A percentile compares a stretch with the other conserved stretches of the same genome.
Evolutionary conservation across 768 basidiomycete species (phyloP).

Genomic region (Trametes punicea): DNA sequence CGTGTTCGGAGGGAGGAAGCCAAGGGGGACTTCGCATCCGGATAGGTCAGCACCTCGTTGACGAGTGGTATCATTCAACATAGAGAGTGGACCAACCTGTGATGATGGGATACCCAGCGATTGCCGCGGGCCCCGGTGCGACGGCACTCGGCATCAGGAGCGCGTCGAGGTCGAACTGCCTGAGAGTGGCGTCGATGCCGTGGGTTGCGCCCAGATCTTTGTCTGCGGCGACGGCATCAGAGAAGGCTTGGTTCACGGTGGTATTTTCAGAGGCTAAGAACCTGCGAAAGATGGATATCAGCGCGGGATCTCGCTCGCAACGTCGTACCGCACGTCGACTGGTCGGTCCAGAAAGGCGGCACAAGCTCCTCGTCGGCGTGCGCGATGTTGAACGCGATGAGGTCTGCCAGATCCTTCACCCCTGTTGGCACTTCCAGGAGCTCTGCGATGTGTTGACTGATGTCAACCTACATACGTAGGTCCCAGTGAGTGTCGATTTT

Average conservation of each 20-base stretch:
- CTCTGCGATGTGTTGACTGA: slow-evolving; percentile 45
- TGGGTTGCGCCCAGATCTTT: slow-evolving; percentile 31
- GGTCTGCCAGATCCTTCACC: slow-evolving; percentile 48
- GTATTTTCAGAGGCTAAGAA: slow-evolving; percentile 30
- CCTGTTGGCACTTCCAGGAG: slow-evolving; percentile 54
- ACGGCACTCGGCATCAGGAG: slow-evolving; percentile 26
- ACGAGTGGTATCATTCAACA: not conserved
- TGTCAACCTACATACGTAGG: slow-evolving; percentile 44
- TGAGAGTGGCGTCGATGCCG: slow-evolving; percentile 35
- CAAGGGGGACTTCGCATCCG: slow-evolving; percentile 47
- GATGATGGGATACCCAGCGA: slow-evolving; percentile 64
- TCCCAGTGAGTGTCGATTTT: too few relatives aligned
- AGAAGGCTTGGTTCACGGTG: slow-evolving; percentile 30
- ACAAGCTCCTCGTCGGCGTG: slow-evolving; percentile 47
- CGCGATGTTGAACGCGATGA: slow-evolving; percentile 56
- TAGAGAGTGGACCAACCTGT: slow-evolving; percentile 42
- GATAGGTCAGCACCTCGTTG: not conserved
- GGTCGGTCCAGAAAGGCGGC: slow-evolving; percentile 34
- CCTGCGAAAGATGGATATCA: slow-evolving; percentile 25
- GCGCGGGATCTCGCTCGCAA: not conserved
- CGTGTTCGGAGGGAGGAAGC: slow-evolving; percentile 51
- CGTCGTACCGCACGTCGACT: slow-evolving; percentile 29
- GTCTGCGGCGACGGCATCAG: slow-evolving; percentile 30
- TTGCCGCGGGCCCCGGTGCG: slow-evolving; percentile 39
- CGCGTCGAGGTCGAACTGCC: slow-evolving; percentile 32